These are phyloP conservation scores for Gillenia trifoliata DNA, from an alignment of 306 rosid species.

Conservation along the genomic window DNA sequence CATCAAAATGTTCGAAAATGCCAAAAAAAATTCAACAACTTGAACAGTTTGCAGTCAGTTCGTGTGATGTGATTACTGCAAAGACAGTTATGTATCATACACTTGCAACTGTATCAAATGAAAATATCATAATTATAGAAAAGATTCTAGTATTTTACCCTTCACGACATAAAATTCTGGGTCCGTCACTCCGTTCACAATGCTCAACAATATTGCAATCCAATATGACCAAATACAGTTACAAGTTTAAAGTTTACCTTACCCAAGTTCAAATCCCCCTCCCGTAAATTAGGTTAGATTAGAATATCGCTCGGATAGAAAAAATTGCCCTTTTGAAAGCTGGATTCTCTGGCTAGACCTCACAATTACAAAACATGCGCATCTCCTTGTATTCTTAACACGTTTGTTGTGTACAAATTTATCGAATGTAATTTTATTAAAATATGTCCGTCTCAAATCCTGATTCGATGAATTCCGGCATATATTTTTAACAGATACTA, in stretches of 20 bases:
- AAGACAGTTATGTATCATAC: background rate
- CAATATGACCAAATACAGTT: too few relatives aligned
- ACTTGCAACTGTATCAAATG: background rate
- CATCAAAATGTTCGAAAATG: too few relatives aligned
- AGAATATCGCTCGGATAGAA: too few relatives aligned
- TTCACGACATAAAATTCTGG: background rate
- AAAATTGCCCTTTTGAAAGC: too few relatives aligned
- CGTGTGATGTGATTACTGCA: background rate
- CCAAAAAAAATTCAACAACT: background rate
- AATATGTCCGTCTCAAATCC: constrained; percentile 14
- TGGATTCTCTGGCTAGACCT: too few relatives aligned
- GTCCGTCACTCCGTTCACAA: background rate
- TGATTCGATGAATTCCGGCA: constrained; percentile 30
- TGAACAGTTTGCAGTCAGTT: background rate
- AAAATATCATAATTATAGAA: background rate
- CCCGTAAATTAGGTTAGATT: too few relatives aligned
- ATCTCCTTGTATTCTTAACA: background rate
- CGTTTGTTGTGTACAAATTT: background rate
- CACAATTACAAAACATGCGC: too few relatives aligned
- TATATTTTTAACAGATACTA: constrained; percentile 21
- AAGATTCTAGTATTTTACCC: background rate
- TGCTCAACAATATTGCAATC: too few relatives aligned
- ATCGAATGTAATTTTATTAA: constrained; percentile 16
- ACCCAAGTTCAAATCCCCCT: too few relatives aligned
- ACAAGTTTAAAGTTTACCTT: too few relatives aligned